A percentile compares a stretch with the other conserved stretches of the same genome.
Conservation (phyloP, 495 filamentous ascomycete genomes). For the Penicillium paxilli region DNA sequence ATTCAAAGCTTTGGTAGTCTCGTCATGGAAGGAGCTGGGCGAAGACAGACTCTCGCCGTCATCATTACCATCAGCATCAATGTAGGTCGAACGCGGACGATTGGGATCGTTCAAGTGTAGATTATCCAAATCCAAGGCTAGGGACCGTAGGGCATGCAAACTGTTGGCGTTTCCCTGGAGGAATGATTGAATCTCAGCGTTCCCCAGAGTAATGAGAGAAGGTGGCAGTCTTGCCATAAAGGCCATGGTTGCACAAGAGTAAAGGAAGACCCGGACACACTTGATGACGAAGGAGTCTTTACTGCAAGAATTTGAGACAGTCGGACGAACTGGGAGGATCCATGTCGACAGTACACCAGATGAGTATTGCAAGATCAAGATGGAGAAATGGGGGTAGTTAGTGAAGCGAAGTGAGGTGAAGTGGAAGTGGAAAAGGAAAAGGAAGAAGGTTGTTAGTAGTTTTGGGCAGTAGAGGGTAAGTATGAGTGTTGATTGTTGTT, state of each 20-base stretch:
- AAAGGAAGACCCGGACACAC: too few species aligned
- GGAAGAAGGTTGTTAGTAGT: too few species aligned
- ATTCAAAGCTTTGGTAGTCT: neutral
- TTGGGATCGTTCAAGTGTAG: conserved; percentile 18
- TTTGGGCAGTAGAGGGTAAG: too few species aligned
- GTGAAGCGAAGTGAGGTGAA: too few species aligned
- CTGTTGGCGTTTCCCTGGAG: conserved; percentile 25
- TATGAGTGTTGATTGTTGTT: too few species aligned
- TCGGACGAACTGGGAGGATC: neutral
- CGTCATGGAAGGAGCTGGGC: neutral
- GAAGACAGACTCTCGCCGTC: neutral
- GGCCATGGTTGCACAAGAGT: neutral
- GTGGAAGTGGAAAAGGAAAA: too few species aligned
- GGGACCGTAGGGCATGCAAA: conserved; percentile 14
- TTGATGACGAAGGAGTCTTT: neutral
- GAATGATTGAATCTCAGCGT: conserved; percentile 47
- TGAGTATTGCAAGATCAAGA: neutral
- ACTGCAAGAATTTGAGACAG: neutral
- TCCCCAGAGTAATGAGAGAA: conserved; percentile 52
- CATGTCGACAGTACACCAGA: neutral
- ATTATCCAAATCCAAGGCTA: conserved; percentile 15
- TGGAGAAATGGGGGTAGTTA: conserved; percentile 9
- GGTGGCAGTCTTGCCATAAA: conserved; percentile 16
- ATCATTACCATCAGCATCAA: conserved; percentile 7
- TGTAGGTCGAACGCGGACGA: neutral